Evolutionary conservation across 768 basidiomycete species (phyloP), one percentile per base, ranked within the genome.

Genomic region (Boletellus ananiceps): DNA sequence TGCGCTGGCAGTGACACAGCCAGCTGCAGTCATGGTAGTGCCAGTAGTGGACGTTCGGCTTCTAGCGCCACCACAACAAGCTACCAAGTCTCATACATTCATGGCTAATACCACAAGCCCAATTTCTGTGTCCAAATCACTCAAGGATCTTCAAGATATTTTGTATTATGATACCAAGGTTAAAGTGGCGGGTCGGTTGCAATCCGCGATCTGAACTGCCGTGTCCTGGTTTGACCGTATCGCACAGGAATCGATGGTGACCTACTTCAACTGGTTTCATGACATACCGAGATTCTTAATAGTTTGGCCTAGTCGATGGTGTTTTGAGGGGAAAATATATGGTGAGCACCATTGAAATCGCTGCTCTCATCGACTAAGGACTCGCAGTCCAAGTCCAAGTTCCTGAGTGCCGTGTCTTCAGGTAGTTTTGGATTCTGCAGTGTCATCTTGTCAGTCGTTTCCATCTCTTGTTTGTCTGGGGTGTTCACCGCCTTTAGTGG

Each of bases 311-410:
- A 93, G 92, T 94, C 32, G 95, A 98, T 68, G 95, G 95, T 25
- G 83, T 97, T 11, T 75, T 96, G 14, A 79, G 95, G 29, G 95
- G 95, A n/a, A 97, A 97, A 70, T 88, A 85, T 63, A 90, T 92
- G 88, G 88, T 86, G 57, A 39, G 74, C 44, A 18, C 2, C 11
- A 13, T 15, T 14, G 39, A 38, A 32, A 46, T 25, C 9, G 29
- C 18, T 32, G n/a, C 25, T 32, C 27, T 40, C 38, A 16, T 56
- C 47, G 49, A 51, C 53, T 47, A 33, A 55, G 34, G n/a, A 41
- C 8, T 23, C 40, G 46, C 65, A 96, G 92, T 88, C 87, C 14
- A 96, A 88, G 70, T 77, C 84, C 44, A 98, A 98, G 71, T 96
- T 98, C 64, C 63, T 96, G 31, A 82, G 82, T 42, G 86, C 90